Percentiles rank a stretch among this genome's conserved stretches.
phyloP scores from a whole-genome alignment of 371 early-diverging fungal species.

The Rhizopus microsporus region DNA sequence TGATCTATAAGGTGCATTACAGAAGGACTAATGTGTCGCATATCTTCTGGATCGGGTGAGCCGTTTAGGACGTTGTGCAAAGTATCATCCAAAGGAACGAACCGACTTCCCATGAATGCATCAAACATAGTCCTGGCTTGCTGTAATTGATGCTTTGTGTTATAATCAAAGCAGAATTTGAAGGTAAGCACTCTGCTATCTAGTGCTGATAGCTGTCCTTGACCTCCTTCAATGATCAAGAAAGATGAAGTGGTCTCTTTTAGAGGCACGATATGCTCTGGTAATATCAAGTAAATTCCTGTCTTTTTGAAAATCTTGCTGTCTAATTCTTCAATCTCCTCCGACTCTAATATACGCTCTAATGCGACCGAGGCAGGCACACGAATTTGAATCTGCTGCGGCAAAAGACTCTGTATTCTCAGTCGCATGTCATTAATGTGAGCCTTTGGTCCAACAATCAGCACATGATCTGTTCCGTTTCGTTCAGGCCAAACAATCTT shows the following conservation, averaged over 20 bases:
- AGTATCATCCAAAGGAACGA: slow-evolving; percentile 28
- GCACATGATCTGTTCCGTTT: slow-evolving; percentile 28
- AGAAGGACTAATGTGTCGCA: slow-evolving; percentile 29
- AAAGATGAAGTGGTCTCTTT: not conserved
- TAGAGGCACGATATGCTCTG: slow-evolving; percentile 9
- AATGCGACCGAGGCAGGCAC: slow-evolving; percentile 27
- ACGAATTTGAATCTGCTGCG: slow-evolving; percentile 20
- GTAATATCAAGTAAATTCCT: slow-evolving; percentile 19
- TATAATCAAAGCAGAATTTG: slow-evolving; percentile 19
- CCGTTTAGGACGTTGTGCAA: slow-evolving; percentile 19
- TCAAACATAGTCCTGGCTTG: slow-evolving; percentile 25
- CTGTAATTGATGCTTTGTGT: slow-evolving; percentile 13
- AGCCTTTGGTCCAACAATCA: slow-evolving; percentile 25
- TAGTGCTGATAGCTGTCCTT: not conserved
- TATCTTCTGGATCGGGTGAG: slow-evolving; percentile 25
- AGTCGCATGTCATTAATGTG: slow-evolving; percentile 28
- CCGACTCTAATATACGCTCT: slow-evolving; percentile 21
- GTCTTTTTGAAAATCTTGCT: slow-evolving; percentile 14
- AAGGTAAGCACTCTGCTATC: slow-evolving; percentile 23
- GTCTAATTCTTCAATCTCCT: slow-evolving; percentile 22
- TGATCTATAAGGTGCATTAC: slow-evolving; percentile 31
- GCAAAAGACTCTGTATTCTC: slow-evolving; percentile 22
- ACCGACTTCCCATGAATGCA: slow-evolving; percentile 21
- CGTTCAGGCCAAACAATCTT: slow-evolving; percentile 27
- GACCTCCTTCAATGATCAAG: slow-evolving; percentile 16